Base-by-base conservation (phyloP, 169 alveolate species). In the Plasmodium sp. region DNA sequence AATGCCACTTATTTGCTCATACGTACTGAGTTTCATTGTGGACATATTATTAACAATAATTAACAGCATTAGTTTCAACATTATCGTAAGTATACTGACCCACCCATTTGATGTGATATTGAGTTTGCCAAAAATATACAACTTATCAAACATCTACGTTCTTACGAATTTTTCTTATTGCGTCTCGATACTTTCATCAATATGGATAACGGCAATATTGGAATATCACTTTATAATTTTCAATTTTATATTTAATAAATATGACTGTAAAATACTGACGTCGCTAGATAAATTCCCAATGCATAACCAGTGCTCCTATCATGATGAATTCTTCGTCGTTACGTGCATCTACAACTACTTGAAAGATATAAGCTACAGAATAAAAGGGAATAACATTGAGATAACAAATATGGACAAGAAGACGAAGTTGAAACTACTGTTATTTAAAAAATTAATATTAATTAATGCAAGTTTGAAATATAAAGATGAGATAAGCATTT, bases 31-130 rank as follows among this genome's bases (percentile, higher is more conserved):
- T 34, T 85, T 85, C 80, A 18, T 85, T 85, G 85, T 85, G 22
- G 93, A 85, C 39, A 85, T 85, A 45, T 74, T 75, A 77, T 75
- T 85, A 77, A 85, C 93, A 85, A 74, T 85, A 85, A 85, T 85
- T 51, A 85, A 85, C 67, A 85, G 93, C 41, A 54, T 85, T 9
- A 85, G 86, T 75, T 54, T 85, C 67, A 85, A 85, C 33, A 85
- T 85, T 34, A 27, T 85, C 80, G 51, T 85, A 71, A 85, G 80
- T 39, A 85, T 85, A 34, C 51, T 85, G 71, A 85, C 85, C 36
- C 93, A 85, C 45, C 93, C 93, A n/a, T 85, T 85, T 85, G 93
- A 85, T 77, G 93, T 85, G 39, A 85, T 85, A 85, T 77, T 85
- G 80, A 85, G 51, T 85, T 77, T 85, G 71, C 93, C 93, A 39